Percentiles rank a stretch among this genome's conserved stretches.
phyloP scores from a whole-genome alignment of 192 early-diverging fungal species.

The Neocallimastix lanati region DNA sequence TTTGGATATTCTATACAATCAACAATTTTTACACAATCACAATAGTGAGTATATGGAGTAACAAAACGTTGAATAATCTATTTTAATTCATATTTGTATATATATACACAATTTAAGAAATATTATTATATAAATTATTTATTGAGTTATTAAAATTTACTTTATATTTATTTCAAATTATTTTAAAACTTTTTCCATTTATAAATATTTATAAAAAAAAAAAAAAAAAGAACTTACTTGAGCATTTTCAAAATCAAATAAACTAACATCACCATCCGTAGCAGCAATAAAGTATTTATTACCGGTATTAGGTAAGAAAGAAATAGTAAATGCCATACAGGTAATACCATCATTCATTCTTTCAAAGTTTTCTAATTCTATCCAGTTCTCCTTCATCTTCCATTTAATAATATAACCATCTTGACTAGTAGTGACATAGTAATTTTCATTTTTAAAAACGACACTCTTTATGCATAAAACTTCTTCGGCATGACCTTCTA shows the following conservation, averaged over 20 bases:
- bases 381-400: constrained; percentile 68
- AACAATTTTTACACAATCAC: constrained; percentile 85
- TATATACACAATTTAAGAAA: no score
- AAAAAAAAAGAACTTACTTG: constrained; percentile 27
- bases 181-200: no score
- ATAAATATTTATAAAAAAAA: no score
- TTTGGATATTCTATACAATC: constrained; percentile 37
- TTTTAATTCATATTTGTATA: no score
- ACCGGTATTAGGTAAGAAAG: constrained; percentile 81
- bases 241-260: constrained; percentile 78
- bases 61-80: neutral
- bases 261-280: constrained; percentile 64
- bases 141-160: no score
- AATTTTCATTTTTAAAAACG: constrained; percentile 57
- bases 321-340: constrained; percentile 90
- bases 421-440: constrained; percentile 77
- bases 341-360: constrained; percentile 65
- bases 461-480: constrained; percentile 63
- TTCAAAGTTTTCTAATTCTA: constrained; percentile 20
- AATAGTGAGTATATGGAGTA: constrained; percentile 68
- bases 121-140: no score
- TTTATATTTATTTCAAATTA: no score
- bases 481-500: constrained; percentile 78
- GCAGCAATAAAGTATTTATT: constrained; percentile 86
- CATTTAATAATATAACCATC: constrained; percentile 86